These are phyloP conservation scores for Juglanconis juglandina DNA, from an alignment of 2,329 filamentous ascomycete genomes.

Conservation along the genomic window DNA sequence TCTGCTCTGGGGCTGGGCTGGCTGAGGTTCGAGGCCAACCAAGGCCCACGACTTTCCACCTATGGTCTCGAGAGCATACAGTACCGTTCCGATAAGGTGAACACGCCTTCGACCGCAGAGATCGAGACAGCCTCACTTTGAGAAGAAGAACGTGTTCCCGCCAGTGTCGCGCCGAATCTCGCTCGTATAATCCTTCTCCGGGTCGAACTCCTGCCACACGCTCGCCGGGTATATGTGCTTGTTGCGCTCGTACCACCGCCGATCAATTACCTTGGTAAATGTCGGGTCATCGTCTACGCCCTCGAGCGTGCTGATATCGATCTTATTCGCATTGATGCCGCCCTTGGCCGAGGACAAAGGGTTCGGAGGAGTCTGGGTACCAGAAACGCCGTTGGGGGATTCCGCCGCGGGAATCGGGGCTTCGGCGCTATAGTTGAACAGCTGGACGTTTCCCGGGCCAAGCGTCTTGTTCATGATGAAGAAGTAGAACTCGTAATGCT, in stretches of 20 bases:
- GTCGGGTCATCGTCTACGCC: conserved; percentile 74
- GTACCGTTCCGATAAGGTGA: too few relatives aligned
- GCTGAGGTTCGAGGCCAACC: conserved; percentile 3
- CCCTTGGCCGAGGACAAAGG: conserved; percentile 35
- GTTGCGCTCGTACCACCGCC: conserved; percentile 94
- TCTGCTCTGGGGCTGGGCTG: conserved; percentile 29
- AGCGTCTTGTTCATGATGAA: conserved; percentile 86
- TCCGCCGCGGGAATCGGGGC: conserved; percentile 30
- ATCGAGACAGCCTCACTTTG: conserved; percentile 33
- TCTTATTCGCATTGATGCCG: conserved; percentile 33
- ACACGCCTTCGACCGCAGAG: background rate
- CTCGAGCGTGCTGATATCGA: conserved; percentile 60
- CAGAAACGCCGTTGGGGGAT: background rate
- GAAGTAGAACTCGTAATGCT: conserved; percentile 98
- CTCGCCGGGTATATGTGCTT: conserved; percentile 98
- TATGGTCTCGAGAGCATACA: background rate
- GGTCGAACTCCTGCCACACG: conserved; percentile 92
- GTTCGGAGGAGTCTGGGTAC: conserved; percentile 22
- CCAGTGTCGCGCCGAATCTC: conserved; percentile 78
- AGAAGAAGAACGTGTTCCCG: conserved; percentile 92
- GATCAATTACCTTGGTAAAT: conserved; percentile 89
- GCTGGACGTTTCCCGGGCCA: conserved; percentile 65
- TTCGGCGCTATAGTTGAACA: conserved; percentile 72
- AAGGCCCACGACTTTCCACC: background rate
- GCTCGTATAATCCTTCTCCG: conserved; percentile 77